A percentile compares a stretch with the other conserved stretches of the same genome.
These are phyloP conservation scores for Hyaloscypha bicolor DNA, from an alignment of 495 filamentous ascomycete genomes.

Conservation along the genomic window DNA sequence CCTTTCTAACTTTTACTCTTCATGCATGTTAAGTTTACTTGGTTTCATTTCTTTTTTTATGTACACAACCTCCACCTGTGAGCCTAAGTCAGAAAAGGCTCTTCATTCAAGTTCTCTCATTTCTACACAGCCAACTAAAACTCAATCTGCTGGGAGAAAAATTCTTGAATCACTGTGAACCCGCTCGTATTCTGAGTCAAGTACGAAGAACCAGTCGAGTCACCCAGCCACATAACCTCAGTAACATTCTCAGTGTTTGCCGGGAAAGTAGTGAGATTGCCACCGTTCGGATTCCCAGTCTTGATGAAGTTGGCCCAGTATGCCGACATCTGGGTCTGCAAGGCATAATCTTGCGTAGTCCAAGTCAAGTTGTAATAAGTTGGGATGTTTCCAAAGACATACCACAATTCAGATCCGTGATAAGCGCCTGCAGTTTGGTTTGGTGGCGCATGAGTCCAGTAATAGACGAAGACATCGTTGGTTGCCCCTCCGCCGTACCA, in stretches of 20 bases:
- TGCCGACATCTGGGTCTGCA: not conserved
- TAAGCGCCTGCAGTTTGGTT: slow-evolving; percentile 5
- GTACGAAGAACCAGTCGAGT: too few relatives aligned
- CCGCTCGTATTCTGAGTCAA: too few relatives aligned
- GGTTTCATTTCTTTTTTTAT: too few relatives aligned
- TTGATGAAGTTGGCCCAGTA: slow-evolving; percentile 22
- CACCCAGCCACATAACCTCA: too few relatives aligned
- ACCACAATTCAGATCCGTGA: slow-evolving; percentile 11
- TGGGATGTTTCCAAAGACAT: slow-evolving; percentile 14
- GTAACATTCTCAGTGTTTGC: not conserved
- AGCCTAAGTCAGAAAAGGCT: too few relatives aligned
- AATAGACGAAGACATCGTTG: slow-evolving; percentile 12
- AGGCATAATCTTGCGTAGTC: slow-evolving; percentile 7
- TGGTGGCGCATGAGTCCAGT: slow-evolving; percentile 14
- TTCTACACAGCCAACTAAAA: too few relatives aligned
- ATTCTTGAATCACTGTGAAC: too few relatives aligned
- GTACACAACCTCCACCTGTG: too few relatives aligned
- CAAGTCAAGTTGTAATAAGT: not conserved
- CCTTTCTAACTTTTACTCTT: too few relatives aligned
- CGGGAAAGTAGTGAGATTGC: slow-evolving; percentile 2
- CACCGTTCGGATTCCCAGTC: slow-evolving; percentile 19
- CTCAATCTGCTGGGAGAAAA: too few relatives aligned
- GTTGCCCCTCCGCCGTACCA: slow-evolving; percentile 8
- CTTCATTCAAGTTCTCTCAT: too few relatives aligned
- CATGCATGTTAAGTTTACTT: too few relatives aligned